Conservation (phyloP, 352 stramenopile genomes). For the Globisporangium paroecandrum region DNA sequence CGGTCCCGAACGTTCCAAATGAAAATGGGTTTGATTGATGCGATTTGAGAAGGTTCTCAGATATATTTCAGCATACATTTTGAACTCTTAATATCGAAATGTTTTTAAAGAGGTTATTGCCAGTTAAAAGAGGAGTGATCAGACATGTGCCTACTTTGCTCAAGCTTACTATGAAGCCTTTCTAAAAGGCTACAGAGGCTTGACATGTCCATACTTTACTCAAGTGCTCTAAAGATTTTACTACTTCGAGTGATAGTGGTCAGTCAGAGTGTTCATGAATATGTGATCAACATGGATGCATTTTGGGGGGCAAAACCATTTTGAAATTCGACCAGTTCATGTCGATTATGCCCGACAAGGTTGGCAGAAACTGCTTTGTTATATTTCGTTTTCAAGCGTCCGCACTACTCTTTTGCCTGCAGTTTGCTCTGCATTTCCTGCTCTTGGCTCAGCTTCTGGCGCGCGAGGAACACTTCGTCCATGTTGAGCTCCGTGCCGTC, state of each 20-base stretch:
- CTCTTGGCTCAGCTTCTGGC: slow-evolving; percentile 23
- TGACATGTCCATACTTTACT: background rate
- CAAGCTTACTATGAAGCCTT: background rate
- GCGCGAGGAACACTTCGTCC: slow-evolving; percentile 68
- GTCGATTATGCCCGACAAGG: too few species aligned
- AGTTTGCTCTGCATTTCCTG: slow-evolving; percentile 25
- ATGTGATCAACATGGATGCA: background rate
- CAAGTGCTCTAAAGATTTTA: background rate
- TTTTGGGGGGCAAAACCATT: background rate
- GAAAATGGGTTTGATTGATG: background rate
- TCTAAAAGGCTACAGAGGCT: background rate
- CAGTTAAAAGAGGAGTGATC: background rate
- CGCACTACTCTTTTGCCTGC: background rate
- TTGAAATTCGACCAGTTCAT: too few species aligned
- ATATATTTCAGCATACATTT: background rate
- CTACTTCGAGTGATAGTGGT: background rate
- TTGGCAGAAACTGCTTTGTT: too few species aligned
- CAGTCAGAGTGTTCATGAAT: background rate
- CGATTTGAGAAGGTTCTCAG: background rate
- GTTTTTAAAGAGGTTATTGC: background rate
- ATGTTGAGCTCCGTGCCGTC: slow-evolving; percentile 83
- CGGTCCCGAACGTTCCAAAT: background rate
- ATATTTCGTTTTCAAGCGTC: background rate
- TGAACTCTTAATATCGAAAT: background rate
- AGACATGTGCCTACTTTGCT: background rate